phyloP scores from a whole-genome alignment of 495 filamentous ascomycete genomes.

The Tuber melanosporum region DNA sequence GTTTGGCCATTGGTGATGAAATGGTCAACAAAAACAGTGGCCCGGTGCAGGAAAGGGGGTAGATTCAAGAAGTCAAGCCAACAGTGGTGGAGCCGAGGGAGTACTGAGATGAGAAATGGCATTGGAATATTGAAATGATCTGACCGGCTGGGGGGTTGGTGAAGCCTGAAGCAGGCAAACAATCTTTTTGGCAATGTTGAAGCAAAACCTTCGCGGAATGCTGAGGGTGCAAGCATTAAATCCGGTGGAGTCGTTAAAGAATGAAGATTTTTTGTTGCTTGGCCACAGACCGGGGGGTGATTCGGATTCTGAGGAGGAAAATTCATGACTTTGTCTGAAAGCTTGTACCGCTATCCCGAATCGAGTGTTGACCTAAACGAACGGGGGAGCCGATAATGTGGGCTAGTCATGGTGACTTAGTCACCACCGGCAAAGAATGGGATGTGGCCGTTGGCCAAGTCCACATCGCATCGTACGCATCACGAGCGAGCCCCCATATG shows the following conservation, averaged over 20 bases:
- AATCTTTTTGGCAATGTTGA: too few relatives aligned
- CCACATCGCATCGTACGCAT: too few relatives aligned
- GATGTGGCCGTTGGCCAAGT: background rate
- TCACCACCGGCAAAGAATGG: background rate
- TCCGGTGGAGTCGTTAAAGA: background rate
- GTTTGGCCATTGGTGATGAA: slow-evolving; percentile 30
- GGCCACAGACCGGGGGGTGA: background rate
- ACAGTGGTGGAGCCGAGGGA: background rate
- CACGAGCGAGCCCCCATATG: too few relatives aligned
- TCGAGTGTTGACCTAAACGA: background rate
- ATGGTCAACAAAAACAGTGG: background rate
- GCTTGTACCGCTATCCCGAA: background rate
- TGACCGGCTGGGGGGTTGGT: background rate
- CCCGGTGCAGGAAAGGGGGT: background rate
- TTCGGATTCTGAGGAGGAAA: background rate
- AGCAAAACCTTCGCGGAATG: too few relatives aligned
- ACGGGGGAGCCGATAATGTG: background rate
- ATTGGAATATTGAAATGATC: background rate
- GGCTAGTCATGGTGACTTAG: background rate
- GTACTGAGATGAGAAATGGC: background rate
- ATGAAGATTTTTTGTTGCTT: background rate
- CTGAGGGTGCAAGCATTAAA: too few relatives aligned
- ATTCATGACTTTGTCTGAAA: background rate
- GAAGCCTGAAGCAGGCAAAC: background rate
- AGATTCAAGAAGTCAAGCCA: background rate